Evolutionary conservation across 2,329 filamentous ascomycete genomes (phyloP), one percentile per base, ranked within the genome.

Genomic region (Talaromyces marneffei): DNA sequence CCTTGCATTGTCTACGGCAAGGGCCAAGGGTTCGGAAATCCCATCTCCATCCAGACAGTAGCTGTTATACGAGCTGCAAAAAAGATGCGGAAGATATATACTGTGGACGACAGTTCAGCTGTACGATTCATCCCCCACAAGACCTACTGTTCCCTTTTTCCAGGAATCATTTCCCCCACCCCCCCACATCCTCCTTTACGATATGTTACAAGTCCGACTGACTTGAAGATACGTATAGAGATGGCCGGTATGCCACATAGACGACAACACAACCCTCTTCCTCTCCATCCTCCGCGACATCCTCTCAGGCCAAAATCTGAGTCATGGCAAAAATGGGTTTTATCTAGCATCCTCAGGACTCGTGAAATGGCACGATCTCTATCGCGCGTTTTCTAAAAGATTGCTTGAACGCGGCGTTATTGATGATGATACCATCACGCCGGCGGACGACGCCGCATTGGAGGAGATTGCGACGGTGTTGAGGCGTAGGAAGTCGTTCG

Each of bases 1-100:
- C 82, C 82, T 0, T 84, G 82, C 65, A 78, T 84, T 29, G 82
- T 84, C 14, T 83, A 81, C 64, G 81, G 81, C 6, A 70, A 76
- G 59, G 78, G 80, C 2, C 74, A 78, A 61, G 80, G 81, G 0
- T 82, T 82, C 60, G 80, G 80, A 1, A 82, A 83, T 63, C 63
- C 60, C 1, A 80, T 80, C 42, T 83, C 81, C 1, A 83, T 82
- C 53, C 81, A 84, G 65, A 82, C 78, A 0, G 77, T 78, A 0
- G 79, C 76, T 1, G 75, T 83, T 16, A 77, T 84, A 2, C 70
- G 70, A 25, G 79, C 80, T 0, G 82, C 80, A 0, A 75, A 74
- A 52, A 72, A 69, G 2, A 20, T 74, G 27, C 66, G 76, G 3
- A 69, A 69, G 6, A 75, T 83, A 1, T 80, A 79, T 63, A 73